Conservation (phyloP, 176 grass and related monocot genomes). For the Oryza punctata region DNA sequence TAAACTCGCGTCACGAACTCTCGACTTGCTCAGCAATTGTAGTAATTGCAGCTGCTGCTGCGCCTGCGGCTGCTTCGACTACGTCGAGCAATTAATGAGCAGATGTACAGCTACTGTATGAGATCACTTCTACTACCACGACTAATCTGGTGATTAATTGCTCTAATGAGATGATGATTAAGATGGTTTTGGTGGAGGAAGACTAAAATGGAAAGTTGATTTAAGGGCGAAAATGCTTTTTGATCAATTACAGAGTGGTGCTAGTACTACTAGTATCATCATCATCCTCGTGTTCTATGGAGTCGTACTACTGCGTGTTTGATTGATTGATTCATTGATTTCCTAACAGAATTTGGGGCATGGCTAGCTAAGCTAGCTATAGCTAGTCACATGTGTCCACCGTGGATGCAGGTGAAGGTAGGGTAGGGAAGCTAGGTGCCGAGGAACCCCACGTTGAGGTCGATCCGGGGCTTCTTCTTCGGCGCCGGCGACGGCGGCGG, state of each 20-base stretch:
- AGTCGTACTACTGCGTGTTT: background rate
- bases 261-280: background rate
- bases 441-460: slow-evolving; percentile 63
- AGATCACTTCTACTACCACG: background rate
- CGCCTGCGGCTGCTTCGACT: background rate
- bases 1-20: background rate
- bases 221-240: background rate
- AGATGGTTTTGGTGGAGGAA: background rate
- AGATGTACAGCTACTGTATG: background rate
- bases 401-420: background rate
- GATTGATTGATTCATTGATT: background rate
- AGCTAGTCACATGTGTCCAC: background rate
- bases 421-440: slow-evolving; percentile 34
- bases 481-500: slow-evolving; percentile 14
- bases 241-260: background rate
- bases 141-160: background rate
- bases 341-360: background rate
- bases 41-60: background rate
- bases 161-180: background rate
- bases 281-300: background rate
- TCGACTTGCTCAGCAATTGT: background rate
- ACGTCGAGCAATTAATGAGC: background rate
- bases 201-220: background rate
- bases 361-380: background rate
- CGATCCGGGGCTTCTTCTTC: slow-evolving; percentile 73